A percentile compares a stretch with the other conserved stretches of the same genome.
phyloP scores from a whole-genome alignment of 2,329 filamentous ascomycete genomes.

The Colletotrichum endophyticum region DNA sequence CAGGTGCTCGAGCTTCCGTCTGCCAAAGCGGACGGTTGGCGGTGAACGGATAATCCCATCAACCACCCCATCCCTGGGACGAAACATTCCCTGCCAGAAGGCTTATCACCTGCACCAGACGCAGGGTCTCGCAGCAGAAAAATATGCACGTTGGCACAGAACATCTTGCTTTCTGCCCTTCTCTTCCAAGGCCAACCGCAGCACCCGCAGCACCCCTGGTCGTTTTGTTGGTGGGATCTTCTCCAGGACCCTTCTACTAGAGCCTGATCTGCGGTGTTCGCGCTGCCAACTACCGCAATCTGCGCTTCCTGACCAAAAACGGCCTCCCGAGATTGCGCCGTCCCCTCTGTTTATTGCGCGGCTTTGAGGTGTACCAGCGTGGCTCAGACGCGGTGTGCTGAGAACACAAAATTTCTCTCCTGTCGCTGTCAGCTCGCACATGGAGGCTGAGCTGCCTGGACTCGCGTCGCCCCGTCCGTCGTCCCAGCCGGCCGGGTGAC shows the following conservation, averaged over 20 bases:
- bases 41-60: background rate
- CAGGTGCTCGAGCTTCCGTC: background rate
- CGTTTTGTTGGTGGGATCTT: too few species aligned
- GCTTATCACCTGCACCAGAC: background rate
- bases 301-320: background rate
- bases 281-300: background rate
- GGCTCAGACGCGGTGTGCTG: background rate
- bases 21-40: background rate
- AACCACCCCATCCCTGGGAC: background rate
- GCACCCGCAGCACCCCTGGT: background rate
- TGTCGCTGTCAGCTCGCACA: background rate
- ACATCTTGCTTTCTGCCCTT: background rate
- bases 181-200: background rate
- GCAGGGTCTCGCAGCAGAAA: background rate
- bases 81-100: background rate
- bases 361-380: conserved; percentile 2
- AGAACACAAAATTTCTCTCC: background rate
- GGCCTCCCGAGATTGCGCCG: background rate
- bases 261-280: background rate
- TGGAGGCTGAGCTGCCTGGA: background rate
- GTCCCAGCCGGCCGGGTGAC: background rate
- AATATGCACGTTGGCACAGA: background rate
- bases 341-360: background rate
- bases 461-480: background rate
- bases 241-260: background rate